Base-by-base conservation (phyloP, 257 asterid genomes). In the Linderniella brevidens region DNA sequence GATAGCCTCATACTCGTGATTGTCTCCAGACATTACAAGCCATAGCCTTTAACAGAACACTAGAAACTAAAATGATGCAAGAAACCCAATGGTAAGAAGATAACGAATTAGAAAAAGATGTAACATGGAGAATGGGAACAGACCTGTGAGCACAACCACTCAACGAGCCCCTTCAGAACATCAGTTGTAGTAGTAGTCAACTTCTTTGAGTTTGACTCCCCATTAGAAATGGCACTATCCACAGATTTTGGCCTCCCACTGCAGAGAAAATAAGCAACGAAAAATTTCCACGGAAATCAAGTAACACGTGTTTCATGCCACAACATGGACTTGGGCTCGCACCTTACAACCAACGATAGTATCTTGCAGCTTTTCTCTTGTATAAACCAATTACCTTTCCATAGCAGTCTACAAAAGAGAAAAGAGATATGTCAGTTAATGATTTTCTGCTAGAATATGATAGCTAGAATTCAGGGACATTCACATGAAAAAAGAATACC, bases 311-410 rank as follows among this genome's bases (percentile, higher is more conserved):
- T 45, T 13, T n/a, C 36, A 55, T 54, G 17, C 39, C 52, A 48
- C 36, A 57, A 40, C 19, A 36, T 41, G 53, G 43, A 41, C 35
- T 41, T 12, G 32, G 15, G 44, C 42, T 45, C 64, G 14, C 65
- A 85, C 93, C 95, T 85, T 57, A 62, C 85, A 39, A 85, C 69
- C 66, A 78, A 60, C 52, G 97, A 71, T 52, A 87, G 92, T 69
- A 87, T 77, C 78, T 73, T 82, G 55, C 93, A 83, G 80, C 95
- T 83, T 68, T 83, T 80, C 77, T 83, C 97, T 70, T 87, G 92
- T 46, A 76, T 57, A 69, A 87, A 87, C 97, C 97, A 87, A 64
- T 72, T 87, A 64, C 93, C 92, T 70, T 76, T 75, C 88, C 76
- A 75, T 29, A 87, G 77, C 78, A 87, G 65, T 67, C 97, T 79